Percentiles rank a stretch among this genome's conserved stretches.
Conservation (phyloP, 352 stramenopile species). For the Paralagenidium karlingii region DNA sequence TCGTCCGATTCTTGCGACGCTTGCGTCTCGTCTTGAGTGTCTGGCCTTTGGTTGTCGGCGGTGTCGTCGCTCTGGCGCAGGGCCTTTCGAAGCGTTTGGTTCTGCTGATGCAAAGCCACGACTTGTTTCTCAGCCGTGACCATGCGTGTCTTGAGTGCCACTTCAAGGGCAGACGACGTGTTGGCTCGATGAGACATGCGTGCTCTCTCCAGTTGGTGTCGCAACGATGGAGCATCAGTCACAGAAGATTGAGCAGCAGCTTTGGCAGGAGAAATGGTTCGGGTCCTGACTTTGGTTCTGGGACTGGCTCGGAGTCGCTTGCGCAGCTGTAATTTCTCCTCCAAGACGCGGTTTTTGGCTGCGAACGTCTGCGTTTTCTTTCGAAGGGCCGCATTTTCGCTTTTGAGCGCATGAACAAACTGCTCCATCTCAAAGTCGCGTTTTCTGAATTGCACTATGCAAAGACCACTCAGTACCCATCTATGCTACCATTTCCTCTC, state of each 20-base stretch:
- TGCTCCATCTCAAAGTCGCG: slow-evolving; percentile 70
- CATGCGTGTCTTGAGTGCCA: slow-evolving; percentile 55
- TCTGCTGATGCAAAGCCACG: slow-evolving; percentile 52
- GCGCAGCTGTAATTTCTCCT: slow-evolving; percentile 31
- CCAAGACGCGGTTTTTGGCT: slow-evolving; percentile 53
- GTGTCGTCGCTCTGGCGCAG: background rate
- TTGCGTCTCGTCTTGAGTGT: slow-evolving; percentile 10
- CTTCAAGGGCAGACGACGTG: slow-evolving; percentile 42
- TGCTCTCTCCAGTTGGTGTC: slow-evolving; percentile 26
- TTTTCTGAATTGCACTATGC: slow-evolving; percentile 16
- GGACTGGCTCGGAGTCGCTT: background rate
- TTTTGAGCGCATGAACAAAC: slow-evolving; percentile 68
- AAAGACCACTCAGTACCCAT: slow-evolving; percentile 4
- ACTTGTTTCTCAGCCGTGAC: slow-evolving; percentile 60
- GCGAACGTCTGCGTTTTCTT: slow-evolving; percentile 63
- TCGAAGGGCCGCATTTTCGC: slow-evolving; percentile 48
- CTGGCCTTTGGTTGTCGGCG: slow-evolving; percentile 18
- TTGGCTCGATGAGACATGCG: slow-evolving; percentile 34
- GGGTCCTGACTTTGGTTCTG: background rate
- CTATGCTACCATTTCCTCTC: background rate
- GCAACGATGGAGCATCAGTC: too few species aligned
- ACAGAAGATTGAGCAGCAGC: too few species aligned
- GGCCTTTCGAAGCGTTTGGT: slow-evolving; percentile 30
- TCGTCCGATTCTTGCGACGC: slow-evolving; percentile 6
- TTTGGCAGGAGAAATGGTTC: background rate